Evolutionary conservation across 306 rosid species (phyloP).

Genomic region (Vigna unguiculata): DNA sequence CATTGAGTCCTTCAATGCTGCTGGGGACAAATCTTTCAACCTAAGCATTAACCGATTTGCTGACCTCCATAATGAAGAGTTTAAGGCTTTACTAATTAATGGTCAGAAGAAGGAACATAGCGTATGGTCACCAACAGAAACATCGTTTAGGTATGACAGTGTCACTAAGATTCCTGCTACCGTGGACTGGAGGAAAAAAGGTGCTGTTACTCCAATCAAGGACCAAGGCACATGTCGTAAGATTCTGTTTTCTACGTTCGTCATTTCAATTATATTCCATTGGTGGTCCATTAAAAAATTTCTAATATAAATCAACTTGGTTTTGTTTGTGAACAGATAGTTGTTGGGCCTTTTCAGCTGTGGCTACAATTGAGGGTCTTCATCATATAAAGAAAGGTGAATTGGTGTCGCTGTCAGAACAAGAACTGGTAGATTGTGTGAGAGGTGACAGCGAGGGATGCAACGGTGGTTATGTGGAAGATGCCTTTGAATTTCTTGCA

Average conservation of each 20-base stretch:
- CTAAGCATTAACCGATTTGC: conserved; percentile 40
- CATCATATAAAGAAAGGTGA: conserved; percentile 6
- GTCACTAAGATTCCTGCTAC: conserved; percentile 11
- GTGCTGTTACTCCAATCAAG: conserved; percentile 50
- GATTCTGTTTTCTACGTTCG: neutral
- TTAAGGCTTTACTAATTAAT: neutral
- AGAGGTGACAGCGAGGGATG: conserved; percentile 15
- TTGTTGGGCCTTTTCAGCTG: conserved; percentile 34
- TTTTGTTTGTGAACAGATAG: conserved; percentile 24
- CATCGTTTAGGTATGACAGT: conserved; percentile 32
- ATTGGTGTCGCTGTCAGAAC: conserved; percentile 32
- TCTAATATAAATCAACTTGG: neutral
- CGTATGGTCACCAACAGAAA: neutral
- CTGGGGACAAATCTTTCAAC: conserved; percentile 42
- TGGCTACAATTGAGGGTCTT: conserved; percentile 20
- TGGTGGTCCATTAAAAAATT: neutral
- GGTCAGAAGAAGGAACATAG: neutral
- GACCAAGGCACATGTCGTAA: conserved; percentile 36
- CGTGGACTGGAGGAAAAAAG: conserved; percentile 41
- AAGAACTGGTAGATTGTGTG: conserved; percentile 35
- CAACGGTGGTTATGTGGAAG: conserved; percentile 15
- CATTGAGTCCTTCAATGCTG: conserved; percentile 42
- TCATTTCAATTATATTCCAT: neutral
- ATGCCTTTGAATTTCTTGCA: conserved; percentile 2
- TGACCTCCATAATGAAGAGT: conserved; percentile 43